phyloP scores from a whole-genome alignment of 345 rosid species.

The Pugionium cornutum region DNA sequence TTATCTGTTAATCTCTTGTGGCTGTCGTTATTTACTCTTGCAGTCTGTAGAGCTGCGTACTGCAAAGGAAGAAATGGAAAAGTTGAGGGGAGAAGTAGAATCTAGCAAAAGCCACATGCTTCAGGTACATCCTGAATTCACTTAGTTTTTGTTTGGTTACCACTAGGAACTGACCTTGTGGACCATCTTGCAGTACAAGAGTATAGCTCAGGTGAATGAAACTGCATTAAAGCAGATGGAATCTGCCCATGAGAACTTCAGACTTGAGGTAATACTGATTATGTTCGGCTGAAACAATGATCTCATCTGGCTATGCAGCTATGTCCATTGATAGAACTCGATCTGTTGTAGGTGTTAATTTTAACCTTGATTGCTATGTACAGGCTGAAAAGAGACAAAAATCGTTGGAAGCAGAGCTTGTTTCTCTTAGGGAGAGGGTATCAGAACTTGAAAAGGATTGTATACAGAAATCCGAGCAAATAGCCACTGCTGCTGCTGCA shows the following conservation, averaged over 20 bases:
- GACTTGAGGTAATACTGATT: conserved; percentile 59
- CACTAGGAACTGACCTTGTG: conserved; percentile 27
- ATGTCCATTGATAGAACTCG: conserved; percentile 15
- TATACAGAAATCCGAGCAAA: conserved; percentile 64
- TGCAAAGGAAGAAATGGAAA: conserved; percentile 68
- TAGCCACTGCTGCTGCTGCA: conserved; percentile 61
- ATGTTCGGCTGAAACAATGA: conserved; percentile 12
- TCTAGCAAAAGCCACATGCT: conserved; percentile 90
- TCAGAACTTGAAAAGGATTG: conserved; percentile 73
- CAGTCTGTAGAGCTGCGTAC: conserved; percentile 50
- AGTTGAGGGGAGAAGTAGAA: conserved; percentile 72
- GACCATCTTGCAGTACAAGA: conserved; percentile 70
- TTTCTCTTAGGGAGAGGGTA: conserved; percentile 66
- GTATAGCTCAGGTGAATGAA: conserved; percentile 92
- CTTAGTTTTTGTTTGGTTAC: conserved; percentile 9
- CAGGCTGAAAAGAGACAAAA: conserved; percentile 72
- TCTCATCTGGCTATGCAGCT: conserved; percentile 23
- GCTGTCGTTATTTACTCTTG: conserved; percentile 42
- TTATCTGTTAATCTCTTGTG: conserved; percentile 26
- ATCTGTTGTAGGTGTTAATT: conserved; percentile 16
- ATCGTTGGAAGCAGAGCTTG: conserved; percentile 70
- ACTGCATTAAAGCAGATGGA: conserved; percentile 93
- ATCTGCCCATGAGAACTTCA: conserved; percentile 75
- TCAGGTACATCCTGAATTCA: conserved; percentile 56
- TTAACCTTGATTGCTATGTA: conserved; percentile 22